Evolutionary conservation across 192 early-diverging fungal genomes (phyloP).

Genomic region (Podila minutissima): DNA sequence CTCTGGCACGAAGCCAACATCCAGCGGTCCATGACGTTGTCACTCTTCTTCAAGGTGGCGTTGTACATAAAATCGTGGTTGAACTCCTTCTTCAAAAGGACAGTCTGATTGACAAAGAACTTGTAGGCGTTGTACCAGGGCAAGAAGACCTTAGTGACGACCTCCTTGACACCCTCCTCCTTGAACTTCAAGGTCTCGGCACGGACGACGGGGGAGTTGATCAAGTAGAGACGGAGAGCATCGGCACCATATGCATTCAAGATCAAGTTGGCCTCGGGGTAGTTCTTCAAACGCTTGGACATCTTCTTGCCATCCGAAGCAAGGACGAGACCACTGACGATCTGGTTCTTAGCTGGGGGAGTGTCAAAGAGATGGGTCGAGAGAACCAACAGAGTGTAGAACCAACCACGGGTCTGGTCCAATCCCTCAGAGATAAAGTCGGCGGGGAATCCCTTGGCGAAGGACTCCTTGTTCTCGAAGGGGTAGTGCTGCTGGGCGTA

Average conservation of each 20-base stretch:
- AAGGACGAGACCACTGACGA: conserved; percentile 95
- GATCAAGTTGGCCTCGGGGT: conserved; percentile 89
- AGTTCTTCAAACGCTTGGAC: conserved; percentile 98
- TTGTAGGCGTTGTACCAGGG: conserved; percentile 99
- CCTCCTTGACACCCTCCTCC: conserved; percentile 97
- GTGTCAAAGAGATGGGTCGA: conserved; percentile 96
- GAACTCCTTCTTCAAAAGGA: conserved; percentile 89
- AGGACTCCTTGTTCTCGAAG: conserved; percentile 95
- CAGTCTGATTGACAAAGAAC: conserved; percentile 94
- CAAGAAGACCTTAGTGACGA: conserved; percentile 92
- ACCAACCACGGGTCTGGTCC: conserved; percentile 99
- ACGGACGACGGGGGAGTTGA: conserved; percentile 98
- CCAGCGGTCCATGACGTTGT: conserved; percentile 99
- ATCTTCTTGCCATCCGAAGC: conserved; percentile 99
- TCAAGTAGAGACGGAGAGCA: conserved; percentile 92
- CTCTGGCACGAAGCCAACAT: conserved; percentile 95
- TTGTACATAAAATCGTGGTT: conserved; percentile 85
- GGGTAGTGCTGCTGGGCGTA: conserved; percentile 99
- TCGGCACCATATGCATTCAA: conserved; percentile 94
- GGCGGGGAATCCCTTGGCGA: conserved; percentile 91
- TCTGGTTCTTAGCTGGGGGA: conserved; percentile 97
- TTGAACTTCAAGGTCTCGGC: conserved; percentile 95
- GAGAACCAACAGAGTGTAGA: conserved; percentile 98
- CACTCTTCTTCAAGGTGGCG: conserved; percentile 69
- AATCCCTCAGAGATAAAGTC: conserved; percentile 99